Percentiles rank a stretch among this genome's conserved stretches.
phyloP scores from a whole-genome alignment of 371 early-diverging fungal species.

The Blakeslea trispora region DNA sequence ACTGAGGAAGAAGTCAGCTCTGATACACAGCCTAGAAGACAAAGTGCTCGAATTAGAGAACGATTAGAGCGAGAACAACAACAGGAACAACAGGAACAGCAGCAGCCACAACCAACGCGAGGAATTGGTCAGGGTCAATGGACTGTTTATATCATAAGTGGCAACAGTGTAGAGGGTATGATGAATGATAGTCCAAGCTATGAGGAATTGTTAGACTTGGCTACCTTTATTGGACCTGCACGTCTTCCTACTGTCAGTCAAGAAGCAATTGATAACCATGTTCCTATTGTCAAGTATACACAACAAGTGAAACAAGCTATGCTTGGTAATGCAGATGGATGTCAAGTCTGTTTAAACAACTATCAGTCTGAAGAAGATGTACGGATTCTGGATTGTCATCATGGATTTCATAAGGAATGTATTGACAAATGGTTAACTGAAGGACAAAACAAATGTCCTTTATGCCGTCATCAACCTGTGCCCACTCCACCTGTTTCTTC shows the following conservation, averaged over 20 bases:
- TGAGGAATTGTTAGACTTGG: constrained; percentile 51
- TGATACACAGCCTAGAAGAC: constrained; percentile 3
- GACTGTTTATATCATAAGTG: constrained; percentile 33
- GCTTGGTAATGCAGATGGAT: constrained; percentile 25
- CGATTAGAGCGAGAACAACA: constrained; percentile 12
- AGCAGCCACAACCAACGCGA: not conserved
- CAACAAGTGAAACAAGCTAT: constrained; percentile 30
- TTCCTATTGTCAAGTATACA: constrained; percentile 32
- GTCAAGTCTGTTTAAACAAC: constrained; percentile 61
- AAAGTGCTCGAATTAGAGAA: constrained; percentile 17
- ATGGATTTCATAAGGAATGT: constrained; percentile 80
- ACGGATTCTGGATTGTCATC: constrained; percentile 65
- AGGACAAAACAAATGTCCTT: constrained; percentile 31
- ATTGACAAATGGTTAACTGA: constrained; percentile 73
- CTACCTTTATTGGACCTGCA: constrained; percentile 56
- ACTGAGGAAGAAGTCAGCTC: not conserved
- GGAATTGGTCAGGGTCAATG: constrained; percentile 17
- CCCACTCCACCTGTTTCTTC: not conserved
- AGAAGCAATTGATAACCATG: constrained; percentile 41
- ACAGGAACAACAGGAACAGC: too few relatives aligned
- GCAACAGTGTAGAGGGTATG: constrained; percentile 17
- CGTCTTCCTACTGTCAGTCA: constrained; percentile 44
- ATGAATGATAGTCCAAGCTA: constrained; percentile 31
- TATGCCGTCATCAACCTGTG: constrained; percentile 27
- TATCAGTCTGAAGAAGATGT: constrained; percentile 65